Percentiles rank a stretch among this genome's conserved stretches.
Conservation (phyloP, 2,329 filamentous ascomycete genomes). For the Monilinia fructicola region DNA sequence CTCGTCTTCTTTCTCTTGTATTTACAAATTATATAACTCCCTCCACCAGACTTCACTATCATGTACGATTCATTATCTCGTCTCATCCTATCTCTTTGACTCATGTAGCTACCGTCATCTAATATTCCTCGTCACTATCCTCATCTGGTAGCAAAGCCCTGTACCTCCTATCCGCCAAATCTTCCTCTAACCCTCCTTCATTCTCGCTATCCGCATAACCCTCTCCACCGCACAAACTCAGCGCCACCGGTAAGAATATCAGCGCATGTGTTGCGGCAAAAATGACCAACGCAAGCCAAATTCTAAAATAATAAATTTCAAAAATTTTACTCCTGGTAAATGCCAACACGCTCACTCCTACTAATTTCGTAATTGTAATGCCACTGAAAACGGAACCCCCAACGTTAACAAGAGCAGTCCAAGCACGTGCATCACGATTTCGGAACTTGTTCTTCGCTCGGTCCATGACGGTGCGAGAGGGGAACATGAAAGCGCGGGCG, state of each 20-base stretch:
- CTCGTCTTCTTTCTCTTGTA: too few species aligned
- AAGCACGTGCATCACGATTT: slow-evolving; percentile 80
- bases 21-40: too few species aligned
- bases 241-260: slow-evolving; percentile 84
- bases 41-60: too few species aligned
- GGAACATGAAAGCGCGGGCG: slow-evolving; percentile 93
- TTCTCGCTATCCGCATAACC: slow-evolving; percentile 86
- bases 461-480: slow-evolving; percentile 78
- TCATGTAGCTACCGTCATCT: background rate
- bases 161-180: slow-evolving; percentile 77
- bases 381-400: slow-evolving; percentile 93
- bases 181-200: slow-evolving; percentile 86
- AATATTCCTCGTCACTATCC: slow-evolving; percentile 55
- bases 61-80: too few species aligned
- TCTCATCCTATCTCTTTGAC: too few species aligned
- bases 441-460: slow-evolving; percentile 74
- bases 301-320: slow-evolving; percentile 97
- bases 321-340: slow-evolving; percentile 98
- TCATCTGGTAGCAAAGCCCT: slow-evolving; percentile 76
- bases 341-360: slow-evolving; percentile 87
- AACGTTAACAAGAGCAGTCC: slow-evolving; percentile 92
- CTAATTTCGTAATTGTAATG: slow-evolving; percentile 91
- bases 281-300: slow-evolving; percentile 89
- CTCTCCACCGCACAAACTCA: slow-evolving; percentile 81
- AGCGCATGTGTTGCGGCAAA: slow-evolving; percentile 88